phyloP scores from a whole-genome alignment of 179 eudicot species.

The Beta corolliflora region DNA sequence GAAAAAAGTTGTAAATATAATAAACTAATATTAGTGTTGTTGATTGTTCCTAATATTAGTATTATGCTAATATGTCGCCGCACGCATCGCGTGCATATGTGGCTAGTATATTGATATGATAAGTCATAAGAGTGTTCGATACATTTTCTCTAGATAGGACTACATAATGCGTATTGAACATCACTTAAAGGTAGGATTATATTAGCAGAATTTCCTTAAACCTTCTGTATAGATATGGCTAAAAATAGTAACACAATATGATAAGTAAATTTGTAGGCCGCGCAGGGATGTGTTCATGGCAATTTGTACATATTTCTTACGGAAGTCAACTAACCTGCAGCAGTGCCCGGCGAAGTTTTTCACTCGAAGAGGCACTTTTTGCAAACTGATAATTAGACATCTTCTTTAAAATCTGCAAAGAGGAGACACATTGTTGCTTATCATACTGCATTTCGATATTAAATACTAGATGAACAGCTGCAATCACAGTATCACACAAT shows the following conservation, averaged over 20 bases:
- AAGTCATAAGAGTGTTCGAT: no score
- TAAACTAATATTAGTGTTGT: no score
- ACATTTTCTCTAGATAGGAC: not conserved
- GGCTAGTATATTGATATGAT: no score
- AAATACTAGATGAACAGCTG: not conserved
- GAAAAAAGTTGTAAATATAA: no score
- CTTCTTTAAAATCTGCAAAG: slow-evolving; percentile 58
- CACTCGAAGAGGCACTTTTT: slow-evolving; percentile 50
- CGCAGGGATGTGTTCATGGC: not conserved
- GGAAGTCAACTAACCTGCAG: slow-evolving; percentile 56
- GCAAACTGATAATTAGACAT: slow-evolving; percentile 53
- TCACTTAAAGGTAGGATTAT: not conserved
- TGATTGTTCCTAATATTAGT: no score
- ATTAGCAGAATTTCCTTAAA: not conserved
- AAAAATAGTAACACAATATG: not conserved
- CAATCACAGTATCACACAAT: not conserved
- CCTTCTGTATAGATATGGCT: not conserved
- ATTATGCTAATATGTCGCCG: no score
- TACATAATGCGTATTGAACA: not conserved
- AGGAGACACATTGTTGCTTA: slow-evolving; percentile 11
- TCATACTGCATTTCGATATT: not conserved
- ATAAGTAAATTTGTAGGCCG: not conserved
- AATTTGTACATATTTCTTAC: not conserved
- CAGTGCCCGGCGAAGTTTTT: slow-evolving; percentile 57
- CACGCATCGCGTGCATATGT: no score